Evolutionary conservation across 2,329 filamentous ascomycete species (phyloP), one percentile per base, ranked within the genome.

Genomic region (Alternaria hordeiaustralica): DNA sequence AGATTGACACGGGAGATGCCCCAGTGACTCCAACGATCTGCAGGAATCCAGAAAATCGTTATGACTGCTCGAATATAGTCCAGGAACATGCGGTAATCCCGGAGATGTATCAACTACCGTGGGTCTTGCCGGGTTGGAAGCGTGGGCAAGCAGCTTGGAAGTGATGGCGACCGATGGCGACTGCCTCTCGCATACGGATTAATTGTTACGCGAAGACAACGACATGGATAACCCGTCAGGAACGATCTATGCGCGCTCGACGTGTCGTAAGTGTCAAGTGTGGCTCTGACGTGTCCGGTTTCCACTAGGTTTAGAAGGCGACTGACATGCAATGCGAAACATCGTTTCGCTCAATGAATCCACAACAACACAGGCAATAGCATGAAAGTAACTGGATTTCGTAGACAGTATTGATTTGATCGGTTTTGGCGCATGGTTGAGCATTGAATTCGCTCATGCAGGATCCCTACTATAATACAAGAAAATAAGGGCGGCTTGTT

Each of bases 391-490:
- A 60, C 50, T 54, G 55, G 45, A 55, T 23, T 58, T 55, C 60
- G 58, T 67, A 65, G 49, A 68, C 55, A 64, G 54, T 63, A 65
- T 74, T 69, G 67, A 70, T 68, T 70, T 65, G 55, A 59, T 67
- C 64, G 58, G 55, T 67, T 72, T 66, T 62, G 63, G 70, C 63
- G 63, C 50, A 60, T 62, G 60, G 61, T 61, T 54, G 68, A 73
- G 70, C 71, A 68, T 64, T 54, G 15, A 21, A 58, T 36, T 41
- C 68, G 75, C 73, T 63, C 60, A 68, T 61, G 68, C 69, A 64
- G 47, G 44, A 59, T 59, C 59, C 50, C 62, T 70, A 68, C 66
- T 77, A 78, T 75, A 60, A 55, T 77, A 77, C 74, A 77, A 55
- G 67, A 57, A 63, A 70, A 45, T 66, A 55, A 68, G 70, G 60